phyloP scores from a whole-genome alignment of 352 stramenopile genomes.

The Phytopythium mirpurense region DNA sequence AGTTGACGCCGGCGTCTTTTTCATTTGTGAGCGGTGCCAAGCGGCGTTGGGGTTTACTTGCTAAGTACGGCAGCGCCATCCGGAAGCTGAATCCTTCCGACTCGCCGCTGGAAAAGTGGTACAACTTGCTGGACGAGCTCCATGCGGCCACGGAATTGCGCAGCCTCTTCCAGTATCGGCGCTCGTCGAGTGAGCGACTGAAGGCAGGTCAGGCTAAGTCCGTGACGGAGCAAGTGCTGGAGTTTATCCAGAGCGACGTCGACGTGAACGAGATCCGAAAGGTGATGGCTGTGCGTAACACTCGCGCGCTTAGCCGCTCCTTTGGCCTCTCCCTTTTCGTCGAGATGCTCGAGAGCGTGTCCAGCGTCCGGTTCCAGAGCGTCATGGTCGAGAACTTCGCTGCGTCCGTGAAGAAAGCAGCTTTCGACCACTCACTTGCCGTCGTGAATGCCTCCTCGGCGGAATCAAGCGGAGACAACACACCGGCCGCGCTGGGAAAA shows the following conservation, averaged over 20 bases:
- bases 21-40: conserved; percentile 68
- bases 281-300: conserved; percentile 42
- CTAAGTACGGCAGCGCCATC: conserved; percentile 68
- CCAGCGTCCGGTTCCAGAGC: conserved; percentile 21
- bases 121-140: conserved; percentile 71
- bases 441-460: conserved; percentile 7
- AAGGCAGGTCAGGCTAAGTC: conserved; percentile 49
- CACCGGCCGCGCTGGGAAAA: conserved; percentile 6
- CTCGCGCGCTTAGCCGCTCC: conserved; percentile 33
- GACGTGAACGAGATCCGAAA: conserved; percentile 48
- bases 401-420: conserved; percentile 35
- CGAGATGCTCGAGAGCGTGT: conserved; percentile 20
- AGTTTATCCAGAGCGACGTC: conserved; percentile 82
- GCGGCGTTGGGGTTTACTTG: conserved; percentile 58
- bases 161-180: conserved; percentile 68
- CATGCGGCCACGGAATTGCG: conserved; percentile 70
- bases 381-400: conserved; percentile 46
- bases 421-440: conserved; percentile 20
- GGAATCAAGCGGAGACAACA: not conserved
- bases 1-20: conserved; percentile 73
- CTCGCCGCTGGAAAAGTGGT: conserved; percentile 71
- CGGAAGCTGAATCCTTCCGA: conserved; percentile 32
- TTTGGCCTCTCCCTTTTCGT: conserved; percentile 45
- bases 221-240: conserved; percentile 76
- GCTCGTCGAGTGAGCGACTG: conserved; percentile 62